phyloP scores from a whole-genome alignment of 441 rosid genomes.

The Isatis lusitanica region DNA sequence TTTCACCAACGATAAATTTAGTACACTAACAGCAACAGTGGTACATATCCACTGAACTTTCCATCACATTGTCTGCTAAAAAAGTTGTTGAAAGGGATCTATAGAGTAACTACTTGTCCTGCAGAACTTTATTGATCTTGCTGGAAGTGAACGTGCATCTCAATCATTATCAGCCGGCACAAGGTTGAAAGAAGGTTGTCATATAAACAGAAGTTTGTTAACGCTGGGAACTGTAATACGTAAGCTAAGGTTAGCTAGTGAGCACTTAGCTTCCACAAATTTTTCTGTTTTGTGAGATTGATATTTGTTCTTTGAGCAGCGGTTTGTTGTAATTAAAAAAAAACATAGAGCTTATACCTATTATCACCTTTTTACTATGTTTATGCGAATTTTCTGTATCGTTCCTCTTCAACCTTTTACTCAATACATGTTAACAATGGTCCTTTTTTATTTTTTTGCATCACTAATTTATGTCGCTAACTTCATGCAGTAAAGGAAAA shows the following conservation, averaged over 20 bases:
- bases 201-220: conserved; percentile 61
- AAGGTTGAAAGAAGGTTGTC: conserved; percentile 68
- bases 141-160: conserved; percentile 74
- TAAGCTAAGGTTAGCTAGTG: conserved; percentile 54
- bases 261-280: neutral
- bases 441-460: neutral
- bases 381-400: neutral
- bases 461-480: conserved; percentile 14
- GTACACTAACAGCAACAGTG: conserved; percentile 77
- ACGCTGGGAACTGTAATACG: conserved; percentile 67
- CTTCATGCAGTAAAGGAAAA: conserved; percentile 63
- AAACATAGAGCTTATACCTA: neutral
- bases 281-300: neutral
- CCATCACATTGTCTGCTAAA: neutral
- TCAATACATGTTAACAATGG: neutral
- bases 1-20: conserved; percentile 56
- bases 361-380: conserved; percentile 3
- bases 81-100: neutral
- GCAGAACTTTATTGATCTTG: conserved; percentile 68
- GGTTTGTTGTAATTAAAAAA: neutral
- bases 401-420: neutral
- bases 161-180: conserved; percentile 62
- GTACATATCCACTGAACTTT: conserved; percentile 42
- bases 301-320: conserved; percentile 2
- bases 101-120: conserved; percentile 20